A percentile compares a stretch with the other conserved stretches of the same genome.
phyloP scores from a whole-genome alignment of 2,329 filamentous ascomycete genomes.

The Orbilia quercus region DNA sequence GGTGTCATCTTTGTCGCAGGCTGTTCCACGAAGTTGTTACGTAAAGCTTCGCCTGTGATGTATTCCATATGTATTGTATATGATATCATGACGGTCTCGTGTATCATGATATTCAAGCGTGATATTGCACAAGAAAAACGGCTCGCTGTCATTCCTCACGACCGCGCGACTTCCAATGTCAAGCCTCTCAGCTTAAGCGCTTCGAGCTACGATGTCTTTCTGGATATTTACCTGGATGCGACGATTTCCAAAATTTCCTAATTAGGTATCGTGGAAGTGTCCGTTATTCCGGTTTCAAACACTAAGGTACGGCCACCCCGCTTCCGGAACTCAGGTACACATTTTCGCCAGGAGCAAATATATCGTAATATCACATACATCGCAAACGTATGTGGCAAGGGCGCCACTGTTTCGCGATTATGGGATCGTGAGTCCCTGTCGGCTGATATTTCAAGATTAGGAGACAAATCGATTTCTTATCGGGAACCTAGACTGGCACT shows the following conservation, averaged over 20 bases:
- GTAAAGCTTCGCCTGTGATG: no score
- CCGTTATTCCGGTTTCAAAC: conserved; percentile 12
- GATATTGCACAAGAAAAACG: no score
- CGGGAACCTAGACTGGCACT: no score
- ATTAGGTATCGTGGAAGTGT: neutral
- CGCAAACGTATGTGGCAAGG: conserved; percentile 13
- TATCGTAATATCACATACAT: neutral
- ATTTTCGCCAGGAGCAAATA: neutral
- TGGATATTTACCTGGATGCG: neutral
- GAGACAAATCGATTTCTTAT: neutral
- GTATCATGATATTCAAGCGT: no score
- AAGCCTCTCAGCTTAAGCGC: no score
- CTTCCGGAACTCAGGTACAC: conserved; percentile 24
- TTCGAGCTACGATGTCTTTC: no score
- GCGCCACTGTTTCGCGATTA: neutral
- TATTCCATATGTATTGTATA: no score
- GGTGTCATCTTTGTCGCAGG: no score
- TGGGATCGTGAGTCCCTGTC: neutral
- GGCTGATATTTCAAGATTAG: conserved; percentile 1
- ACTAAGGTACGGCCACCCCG: neutral
- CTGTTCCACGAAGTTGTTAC: no score
- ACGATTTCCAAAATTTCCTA: conserved; percentile 1
- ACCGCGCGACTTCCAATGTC: no score
- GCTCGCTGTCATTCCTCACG: no score
- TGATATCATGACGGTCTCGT: no score